phyloP scores from a whole-genome alignment of 2,329 filamentous ascomycete genomes.

The Fusarium sp. region DNA sequence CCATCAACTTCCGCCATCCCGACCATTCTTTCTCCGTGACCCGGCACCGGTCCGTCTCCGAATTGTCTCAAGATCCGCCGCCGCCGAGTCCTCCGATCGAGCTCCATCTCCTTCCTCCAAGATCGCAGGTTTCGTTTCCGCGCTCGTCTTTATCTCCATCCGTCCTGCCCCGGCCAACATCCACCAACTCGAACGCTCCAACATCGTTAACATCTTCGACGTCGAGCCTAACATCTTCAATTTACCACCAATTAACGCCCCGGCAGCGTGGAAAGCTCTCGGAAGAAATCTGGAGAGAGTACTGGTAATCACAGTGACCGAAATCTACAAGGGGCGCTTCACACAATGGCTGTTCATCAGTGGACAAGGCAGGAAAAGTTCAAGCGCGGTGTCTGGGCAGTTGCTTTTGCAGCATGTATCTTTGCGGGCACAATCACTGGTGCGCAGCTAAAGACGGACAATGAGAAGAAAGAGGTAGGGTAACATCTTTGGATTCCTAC shows the following conservation, averaged over 20 bases:
- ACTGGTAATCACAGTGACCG: slow-evolving; percentile 41
- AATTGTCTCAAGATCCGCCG: slow-evolving; percentile 13
- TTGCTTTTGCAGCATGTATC: slow-evolving; percentile 61
- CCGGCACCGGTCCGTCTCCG: slow-evolving; percentile 34
- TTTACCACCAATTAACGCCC: slow-evolving; percentile 26
- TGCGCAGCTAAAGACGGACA: slow-evolving; percentile 62
- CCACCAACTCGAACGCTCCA: slow-evolving; percentile 6
- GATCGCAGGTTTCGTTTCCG: background rate
- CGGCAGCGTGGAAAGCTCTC: slow-evolving; percentile 42
- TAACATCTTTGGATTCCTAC: background rate
- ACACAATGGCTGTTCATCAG: slow-evolving; percentile 33
- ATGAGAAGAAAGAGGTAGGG: slow-evolving; percentile 60
- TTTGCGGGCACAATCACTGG: slow-evolving; percentile 63
- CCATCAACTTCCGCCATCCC: slow-evolving; percentile 19
- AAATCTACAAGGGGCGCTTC: background rate
- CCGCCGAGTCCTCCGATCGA: slow-evolving; percentile 24
- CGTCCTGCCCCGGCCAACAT: background rate
- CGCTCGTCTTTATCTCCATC: background rate
- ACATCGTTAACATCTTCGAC: slow-evolving; percentile 9
- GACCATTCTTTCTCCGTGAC: slow-evolving; percentile 29
- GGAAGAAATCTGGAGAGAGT: slow-evolving; percentile 46
- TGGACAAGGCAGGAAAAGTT: slow-evolving; percentile 53
- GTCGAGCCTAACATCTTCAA: slow-evolving; percentile 4
- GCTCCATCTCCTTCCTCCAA: slow-evolving; percentile 11
- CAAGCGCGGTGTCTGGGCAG: slow-evolving; percentile 55